Evolutionary conservation across 352 stramenopile genomes (phyloP).

Genomic region (Phytophthora pini): DNA sequence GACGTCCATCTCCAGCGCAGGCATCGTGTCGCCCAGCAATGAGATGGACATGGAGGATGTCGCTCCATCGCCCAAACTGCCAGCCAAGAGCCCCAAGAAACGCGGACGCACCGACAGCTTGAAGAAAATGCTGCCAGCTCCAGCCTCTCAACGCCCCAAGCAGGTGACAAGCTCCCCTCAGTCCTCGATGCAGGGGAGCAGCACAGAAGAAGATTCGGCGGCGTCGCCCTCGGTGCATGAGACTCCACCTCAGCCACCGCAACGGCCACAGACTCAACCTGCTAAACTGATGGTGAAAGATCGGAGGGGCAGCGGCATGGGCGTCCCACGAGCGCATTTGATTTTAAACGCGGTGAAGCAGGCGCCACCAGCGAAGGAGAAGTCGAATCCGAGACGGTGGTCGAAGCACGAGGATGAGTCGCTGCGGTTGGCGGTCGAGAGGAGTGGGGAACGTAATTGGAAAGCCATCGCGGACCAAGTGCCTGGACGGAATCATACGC

Average conservation of each 20-base stretch:
- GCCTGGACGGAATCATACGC: conserved; percentile 91
- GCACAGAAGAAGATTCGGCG: conserved; percentile 36
- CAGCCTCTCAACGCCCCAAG: conserved; percentile 74
- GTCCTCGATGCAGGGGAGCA: conserved; percentile 22
- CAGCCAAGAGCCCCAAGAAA: conserved; percentile 80
- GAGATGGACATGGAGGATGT: conserved; percentile 18
- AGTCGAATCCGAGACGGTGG: conserved; percentile 85
- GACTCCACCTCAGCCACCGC: conserved; percentile 20
- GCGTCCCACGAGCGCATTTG: conserved; percentile 68
- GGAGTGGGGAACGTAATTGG: conserved; percentile 89
- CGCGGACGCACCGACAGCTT: conserved; percentile 86
- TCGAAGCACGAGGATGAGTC: conserved; percentile 90
- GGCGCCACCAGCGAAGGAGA: conserved; percentile 81
- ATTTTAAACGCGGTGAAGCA: conserved; percentile 83
- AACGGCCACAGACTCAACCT: conserved; percentile 39
- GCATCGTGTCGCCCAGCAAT: conserved; percentile 15
- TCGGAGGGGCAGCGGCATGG: conserved; percentile 77
- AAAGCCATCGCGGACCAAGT: conserved; percentile 93
- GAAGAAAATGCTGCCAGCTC: conserved; percentile 74
- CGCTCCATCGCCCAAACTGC: conserved; percentile 26
- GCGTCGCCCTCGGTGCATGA: conserved; percentile 30
- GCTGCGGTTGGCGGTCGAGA: conserved; percentile 80
- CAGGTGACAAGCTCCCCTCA: conserved; percentile 38
- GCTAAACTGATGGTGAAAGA: conserved; percentile 81
- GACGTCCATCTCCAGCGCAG: conserved; percentile 65